Evolutionary conservation across 140 eudicot species (phyloP), one percentile per base, ranked within the genome.

Genomic region (Flaveria floridana): DNA sequence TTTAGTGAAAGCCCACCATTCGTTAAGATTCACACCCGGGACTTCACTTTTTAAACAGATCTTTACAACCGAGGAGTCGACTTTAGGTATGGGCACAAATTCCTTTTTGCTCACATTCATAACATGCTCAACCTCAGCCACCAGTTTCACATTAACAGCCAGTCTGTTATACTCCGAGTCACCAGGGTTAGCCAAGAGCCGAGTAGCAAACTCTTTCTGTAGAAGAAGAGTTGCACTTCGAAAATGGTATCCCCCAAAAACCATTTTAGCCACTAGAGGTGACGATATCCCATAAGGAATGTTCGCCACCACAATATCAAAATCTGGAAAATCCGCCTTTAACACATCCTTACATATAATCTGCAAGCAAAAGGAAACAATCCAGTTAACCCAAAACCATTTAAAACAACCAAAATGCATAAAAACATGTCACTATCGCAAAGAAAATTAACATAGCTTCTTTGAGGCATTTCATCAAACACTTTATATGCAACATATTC

Each of bases 1-100:
- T 72, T 91, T 90, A 15, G 99, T 94, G 81, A 94, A 94, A 7
- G 97, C 94, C 89, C 91, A 87, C 99, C 99, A 94, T 48, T 94
- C 99, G 12, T 85, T 85, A 13, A 90, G 81, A 84, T 94, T 80
- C 0, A 88, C 94, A 68, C 79, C 68, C 0, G 90, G 95, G 71
- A 88, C 63, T 20, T 88, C 83, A 18, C 39, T 64, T 83, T 90
- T 90, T 6, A 87, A 93, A 65, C 78, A 68, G 78, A 94, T 85
- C 55, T 74, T 88, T 7, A 93, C 87, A 15, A 93, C 97, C 0
- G 99, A 90, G 1, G 97, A 93, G 75, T 93, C 99, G 8, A 93
- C 99, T 84, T 83, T 93, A 16, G 97, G 97, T 50, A 72, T 65
- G n/a, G 99, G 97, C 12, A 88, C 66, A 44, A 94, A 94, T 55